Evolutionary conservation across 2,329 filamentous ascomycete genomes (phyloP), one percentile per base, ranked within the genome.

Genomic region (Cercospora berteroae): DNA sequence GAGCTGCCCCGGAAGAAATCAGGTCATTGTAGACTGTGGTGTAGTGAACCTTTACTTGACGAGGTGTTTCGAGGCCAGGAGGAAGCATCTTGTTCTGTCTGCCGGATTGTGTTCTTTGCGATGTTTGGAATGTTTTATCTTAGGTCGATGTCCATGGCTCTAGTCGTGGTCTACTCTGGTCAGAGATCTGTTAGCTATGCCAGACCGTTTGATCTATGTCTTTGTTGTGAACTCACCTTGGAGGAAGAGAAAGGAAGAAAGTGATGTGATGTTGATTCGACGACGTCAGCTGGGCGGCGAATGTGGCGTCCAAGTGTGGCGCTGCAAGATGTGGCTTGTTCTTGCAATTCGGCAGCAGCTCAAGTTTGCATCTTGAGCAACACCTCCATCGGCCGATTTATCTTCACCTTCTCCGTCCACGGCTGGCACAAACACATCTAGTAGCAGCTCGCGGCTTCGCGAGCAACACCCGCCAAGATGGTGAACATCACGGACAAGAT

Each of bases 401-500:
- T 4, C 7, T 36, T 3, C 13, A 16, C 27, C 2, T 20, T 29
- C 3, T 7, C 5, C 25, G 7, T 23, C 16, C 3, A 2, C 48
- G 12, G 6, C 23, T 52, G 48, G 23, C 23, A 27, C 48, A 6
- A 52, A 27, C 6, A 5, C 23, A 25, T 23, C 1, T 9, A 20
- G n/a, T 9, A 58, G 27, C 42, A 66, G 44, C 67, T 67, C 68
- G 63, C 64, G 36, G 64, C 44, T 23, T n/a, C 55, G 65, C 69
- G 71, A 70, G 72, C 62, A 55, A n/a, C 20, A 48, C 57, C 57
- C 59, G 78, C 62, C 75, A 83, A 77, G 77, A 99, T 99, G 95
- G 95, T 98, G 81, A 98, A 98, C 84, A 99, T 99, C 74, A 98
- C 95, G 73, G 96, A 99, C 65, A 98, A 97, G 87, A 99, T 99